phyloP scores from a whole-genome alignment of 495 filamentous ascomycete genomes.

The Penicillium salamii region DNA sequence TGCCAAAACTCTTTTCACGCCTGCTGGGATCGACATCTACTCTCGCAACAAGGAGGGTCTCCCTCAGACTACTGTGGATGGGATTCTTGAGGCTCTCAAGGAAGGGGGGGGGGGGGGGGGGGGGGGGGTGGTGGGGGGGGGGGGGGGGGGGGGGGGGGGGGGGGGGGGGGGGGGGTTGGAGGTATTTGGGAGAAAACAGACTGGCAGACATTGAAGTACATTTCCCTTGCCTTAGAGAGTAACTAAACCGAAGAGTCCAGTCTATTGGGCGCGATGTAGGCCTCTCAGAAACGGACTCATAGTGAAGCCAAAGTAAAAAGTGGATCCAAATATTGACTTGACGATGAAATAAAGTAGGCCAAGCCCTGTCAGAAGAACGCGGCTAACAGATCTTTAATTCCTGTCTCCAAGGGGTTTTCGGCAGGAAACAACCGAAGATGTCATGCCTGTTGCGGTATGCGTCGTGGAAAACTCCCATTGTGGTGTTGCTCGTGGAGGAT shows the following conservation, averaged over 20 bases:
- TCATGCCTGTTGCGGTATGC: background rate
- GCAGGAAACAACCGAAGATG: background rate
- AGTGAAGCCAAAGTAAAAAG: background rate
- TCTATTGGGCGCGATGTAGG: no score
- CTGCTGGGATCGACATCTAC: constrained; percentile 73
- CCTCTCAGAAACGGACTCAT: background rate
- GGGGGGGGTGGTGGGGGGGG: no score
- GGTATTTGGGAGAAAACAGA: no score
- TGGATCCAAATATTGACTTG: background rate
- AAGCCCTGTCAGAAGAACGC: background rate
- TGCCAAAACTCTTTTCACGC: constrained; percentile 69
- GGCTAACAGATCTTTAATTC: background rate
- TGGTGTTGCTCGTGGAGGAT: background rate
- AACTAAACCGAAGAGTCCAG: background rate
- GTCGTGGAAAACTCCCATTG: background rate
- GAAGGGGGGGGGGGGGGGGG: no score
- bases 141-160: no score
- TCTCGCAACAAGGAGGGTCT: constrained; percentile 53
- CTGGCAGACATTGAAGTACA: no score
- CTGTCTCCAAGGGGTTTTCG: background rate
- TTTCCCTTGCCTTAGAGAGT: no score
- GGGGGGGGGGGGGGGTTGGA: no score
- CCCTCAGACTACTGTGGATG: constrained; percentile 41
- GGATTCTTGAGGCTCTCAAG: constrained; percentile 43
- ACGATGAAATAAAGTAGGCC: constrained; percentile 1